A percentile compares a stretch with the other conserved stretches of the same genome.
Conservation (phyloP, 2,329 filamentous ascomycete genomes). For the Lachnum nothofagi region DNA sequence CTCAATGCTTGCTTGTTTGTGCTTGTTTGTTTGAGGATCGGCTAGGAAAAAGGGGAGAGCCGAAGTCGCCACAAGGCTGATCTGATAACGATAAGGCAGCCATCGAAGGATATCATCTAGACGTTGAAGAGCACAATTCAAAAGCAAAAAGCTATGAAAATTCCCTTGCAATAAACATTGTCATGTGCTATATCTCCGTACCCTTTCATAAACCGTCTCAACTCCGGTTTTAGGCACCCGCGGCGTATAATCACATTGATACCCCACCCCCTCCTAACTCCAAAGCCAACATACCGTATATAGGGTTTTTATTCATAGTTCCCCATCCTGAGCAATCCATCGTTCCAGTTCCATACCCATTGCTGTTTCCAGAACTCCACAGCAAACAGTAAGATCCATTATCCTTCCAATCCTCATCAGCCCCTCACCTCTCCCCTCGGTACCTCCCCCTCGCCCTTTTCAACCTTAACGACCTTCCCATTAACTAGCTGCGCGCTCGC, state of each 20-base stretch:
- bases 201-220: not conserved
- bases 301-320: no score
- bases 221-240: not conserved
- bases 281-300: no score
- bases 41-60: not conserved
- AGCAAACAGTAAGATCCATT: no score
- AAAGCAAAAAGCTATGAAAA: not conserved
- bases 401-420: not conserved
- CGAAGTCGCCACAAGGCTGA: not conserved
- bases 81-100: not conserved
- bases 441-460: conserved; percentile 22
- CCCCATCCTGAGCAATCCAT: no score
- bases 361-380: no score
- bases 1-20: not conserved
- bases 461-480: conserved; percentile 21
- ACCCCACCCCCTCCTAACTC: no score
- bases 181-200: not conserved
- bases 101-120: not conserved
- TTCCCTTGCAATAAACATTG: not conserved
- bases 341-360: no score
- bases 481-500: conserved; percentile 19
- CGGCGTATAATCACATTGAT: no score
- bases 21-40: not conserved
- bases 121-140: not conserved
- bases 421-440: conserved; percentile 10